Base-by-base conservation (phyloP, 2,329 filamentous ascomycete genomes). In the Aspergillus sp. region DNA sequence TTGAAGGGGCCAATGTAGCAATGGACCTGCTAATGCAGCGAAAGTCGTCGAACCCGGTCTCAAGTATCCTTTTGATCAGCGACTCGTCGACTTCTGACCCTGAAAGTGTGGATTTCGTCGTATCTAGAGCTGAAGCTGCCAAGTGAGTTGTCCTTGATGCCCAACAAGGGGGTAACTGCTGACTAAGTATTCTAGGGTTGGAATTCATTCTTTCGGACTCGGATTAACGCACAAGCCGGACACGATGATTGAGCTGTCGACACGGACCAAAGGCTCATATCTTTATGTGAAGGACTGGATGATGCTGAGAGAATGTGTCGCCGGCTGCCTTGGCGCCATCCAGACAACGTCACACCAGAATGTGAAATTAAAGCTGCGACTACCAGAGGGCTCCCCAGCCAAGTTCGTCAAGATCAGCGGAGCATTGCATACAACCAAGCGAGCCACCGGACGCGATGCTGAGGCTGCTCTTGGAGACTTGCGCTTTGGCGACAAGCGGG, bases 221-320 rank as follows among this genome's bases (percentile, higher is more conserved):
- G 95, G 95, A 52, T 87, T 97, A 80, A 98, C 93, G 0, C 95
- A 99, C 77, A 98, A 98, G 77, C 95, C 95, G 5, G 95, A 99
- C 71, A 97, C 93, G 1, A 96, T 99, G 92, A 96, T 99, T 62
- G 93, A 98, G 76, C 80, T 99, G 12, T 98, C 95, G 0, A 95
- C 90, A 6, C 85, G 92, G 60, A 99, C 95, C 3, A 99, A 98
- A 78, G 95, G 93, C 4, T 96, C 92, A 1, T 99, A 98, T 71
- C 96, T 92, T 1, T 99, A 98, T 69, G 93, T 99, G 66, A 99
- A 98, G 77, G 95, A 99, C 74, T 99, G 95, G 95, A 98, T 98
- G 93, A 99, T 98, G 93, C 84, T 99, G 37, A 89, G 95, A 27
- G 95, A 99, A 74, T 98, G 95, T 73, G 83, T 97, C 45, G 95